Evolutionary conservation across 1,284 basidiomycete species (phyloP), one percentile per base, ranked within the genome.

Genomic region (Ustilago lituana): DNA sequence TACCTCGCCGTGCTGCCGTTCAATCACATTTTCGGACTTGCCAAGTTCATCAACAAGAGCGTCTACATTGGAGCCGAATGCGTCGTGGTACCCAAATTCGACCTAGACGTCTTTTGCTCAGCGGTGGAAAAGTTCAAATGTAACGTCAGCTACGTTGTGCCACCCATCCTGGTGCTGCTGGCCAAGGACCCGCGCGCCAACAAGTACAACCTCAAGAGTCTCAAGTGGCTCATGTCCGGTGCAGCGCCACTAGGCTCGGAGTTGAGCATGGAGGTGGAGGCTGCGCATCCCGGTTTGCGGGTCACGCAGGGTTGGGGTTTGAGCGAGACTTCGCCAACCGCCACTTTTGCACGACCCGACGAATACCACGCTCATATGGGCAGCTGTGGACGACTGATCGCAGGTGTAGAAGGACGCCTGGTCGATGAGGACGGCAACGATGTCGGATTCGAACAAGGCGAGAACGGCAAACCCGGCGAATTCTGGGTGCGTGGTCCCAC

Each of bases 181-280:
- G 85, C 88, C 1, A 87, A 91, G 88, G 87, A 90, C 80, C 88
- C 90, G 85, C 88, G 87, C n/a, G 85, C 90, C 1, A 86, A 87
- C 41, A 86, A 90, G 80, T 90, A 90, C 80, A 86, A 93, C 74
- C 64, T 94, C 46, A 86, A 85, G 4, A 86, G 86, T 1, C 79
- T 95, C 12, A 82, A 84, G 22, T 82, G 86, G 6, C 74, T 93
- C 44, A 85, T 89, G 69, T 90, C 88, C 1, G 93, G 91, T 5
- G 94, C 92, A 0, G 94, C 94, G 2, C 92, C 93, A 0, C 85
- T 94, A 6, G 88, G 90, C 1, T 84, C 84, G 0, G 85, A 87
- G 9, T 85, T 93, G 12, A 86, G 87, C 11, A 82, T 85, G 82
- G 85, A 87, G 67, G 80, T 90, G 29, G 82, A 86, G 38, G 82